Base-by-base conservation (phyloP, 176 grass and related monocot species). In the Rhipidocladum racemiflorum region DNA sequence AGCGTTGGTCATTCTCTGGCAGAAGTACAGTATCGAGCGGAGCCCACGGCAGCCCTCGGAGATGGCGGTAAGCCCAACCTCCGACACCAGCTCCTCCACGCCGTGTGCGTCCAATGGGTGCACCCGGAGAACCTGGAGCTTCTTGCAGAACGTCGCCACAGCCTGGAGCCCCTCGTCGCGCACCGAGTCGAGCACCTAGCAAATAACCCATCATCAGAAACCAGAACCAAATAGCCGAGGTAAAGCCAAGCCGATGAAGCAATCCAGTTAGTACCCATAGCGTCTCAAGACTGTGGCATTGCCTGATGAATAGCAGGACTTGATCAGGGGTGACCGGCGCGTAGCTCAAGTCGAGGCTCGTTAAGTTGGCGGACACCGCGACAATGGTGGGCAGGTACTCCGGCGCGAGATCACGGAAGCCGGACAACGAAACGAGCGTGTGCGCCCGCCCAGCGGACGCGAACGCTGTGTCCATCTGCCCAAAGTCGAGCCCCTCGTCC, bases 1-100 rank as follows among this genome's bases (percentile, higher is more conserved):
- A 8, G 75, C 79, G 65, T 99, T 99, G 60, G 96, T 99, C 96
- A 99, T 99, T 3, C 43, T 84, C 61, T 99, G 96, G 85, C 96
- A 99, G 74, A 99, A 99, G 85, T 93, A 99, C 0, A 99, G 83
- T 11, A 93, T 95, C 0, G 96, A 99, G 0, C 70, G 78, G 69
- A 99, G 96, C 24, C 57, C 83, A 18, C 18, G 90, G 70, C 96
- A 99, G 42, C 96, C 96, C 78, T 85, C 85, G 0, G 96, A 88
- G 67, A 99, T 99, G 38, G 90, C 89, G 23, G 80, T 38, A 29
- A 99, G 80, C 54, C 96, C 96, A 42, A 85, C 43, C 74, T 93
- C 90, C 0, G 96, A 95, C 9, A 95, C 96, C 20, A 87, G 60
- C 81, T 90, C 93, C 5, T 99, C 96, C 2, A 93, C 90, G 0